Evolutionary conservation across 176 grass and related monocot species (phyloP).

Genomic region (Paspalum notatum): DNA sequence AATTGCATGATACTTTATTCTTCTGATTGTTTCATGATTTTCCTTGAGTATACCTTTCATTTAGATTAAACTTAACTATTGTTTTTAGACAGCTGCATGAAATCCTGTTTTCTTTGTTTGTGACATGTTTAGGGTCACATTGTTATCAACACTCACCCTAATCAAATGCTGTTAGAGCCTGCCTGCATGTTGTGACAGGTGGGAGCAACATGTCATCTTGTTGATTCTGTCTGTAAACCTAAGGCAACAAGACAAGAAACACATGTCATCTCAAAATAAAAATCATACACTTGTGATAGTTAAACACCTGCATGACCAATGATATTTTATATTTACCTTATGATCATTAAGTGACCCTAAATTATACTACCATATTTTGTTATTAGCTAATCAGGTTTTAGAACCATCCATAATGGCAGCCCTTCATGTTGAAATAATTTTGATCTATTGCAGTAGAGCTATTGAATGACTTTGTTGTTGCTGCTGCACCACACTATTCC

Average conservation of each 20-base stretch:
- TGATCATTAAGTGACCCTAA: constrained; percentile 1
- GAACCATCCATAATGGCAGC: neutral
- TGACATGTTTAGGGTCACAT: neutral
- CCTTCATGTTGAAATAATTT: constrained; percentile 7
- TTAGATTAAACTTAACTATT: neutral
- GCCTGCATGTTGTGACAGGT: neutral
- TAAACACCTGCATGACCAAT: neutral
- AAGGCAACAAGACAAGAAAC: neutral
- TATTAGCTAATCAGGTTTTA: neutral
- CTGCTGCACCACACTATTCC: constrained; percentile 16
- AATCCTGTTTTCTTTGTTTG: neutral
- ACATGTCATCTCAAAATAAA: neutral
- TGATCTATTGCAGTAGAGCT: neutral
- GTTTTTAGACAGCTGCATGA: neutral
- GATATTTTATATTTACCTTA: neutral
- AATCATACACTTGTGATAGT: constrained; percentile 27
- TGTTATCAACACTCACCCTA: neutral
- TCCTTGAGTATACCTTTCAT: neutral
- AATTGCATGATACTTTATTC: constrained; percentile 3
- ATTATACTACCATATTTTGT: neutral
- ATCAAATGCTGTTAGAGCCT: neutral
- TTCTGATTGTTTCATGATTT: neutral
- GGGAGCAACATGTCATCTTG: neutral
- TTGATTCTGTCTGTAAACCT: neutral
- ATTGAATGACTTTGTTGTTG: constrained; percentile 3